Conservation (phyloP, 2,329 filamentous ascomycete species). For the Sarocladiaceae sp. region DNA sequence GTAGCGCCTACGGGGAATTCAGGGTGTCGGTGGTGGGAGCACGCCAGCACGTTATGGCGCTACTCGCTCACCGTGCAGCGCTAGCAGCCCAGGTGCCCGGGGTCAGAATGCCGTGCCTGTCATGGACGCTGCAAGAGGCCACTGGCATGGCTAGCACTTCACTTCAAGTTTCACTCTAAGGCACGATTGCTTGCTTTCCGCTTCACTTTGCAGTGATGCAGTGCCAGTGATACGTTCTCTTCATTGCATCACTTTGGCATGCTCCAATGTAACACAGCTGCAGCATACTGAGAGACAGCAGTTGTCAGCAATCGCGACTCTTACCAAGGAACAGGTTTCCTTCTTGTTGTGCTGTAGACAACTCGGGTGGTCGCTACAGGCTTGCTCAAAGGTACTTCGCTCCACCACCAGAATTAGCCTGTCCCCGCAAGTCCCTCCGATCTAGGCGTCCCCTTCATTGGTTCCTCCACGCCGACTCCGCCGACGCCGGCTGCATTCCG, state of each 20-base stretch:
- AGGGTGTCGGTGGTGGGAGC: constrained; percentile 5
- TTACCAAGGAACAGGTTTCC: background rate
- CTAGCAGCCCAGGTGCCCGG: background rate
- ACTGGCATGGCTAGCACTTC: too few species aligned
- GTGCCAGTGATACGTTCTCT: too few species aligned
- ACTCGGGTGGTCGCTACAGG: background rate
- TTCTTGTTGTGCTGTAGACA: background rate
- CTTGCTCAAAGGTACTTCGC: constrained; percentile 1
- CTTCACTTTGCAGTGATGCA: too few species aligned
- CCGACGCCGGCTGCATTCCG: background rate
- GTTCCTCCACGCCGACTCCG: constrained; percentile 3
- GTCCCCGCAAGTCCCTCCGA: constrained; percentile 8
- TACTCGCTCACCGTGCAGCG: background rate
- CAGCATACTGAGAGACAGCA: too few species aligned
- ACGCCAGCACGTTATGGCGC: background rate
- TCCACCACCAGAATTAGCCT: background rate
- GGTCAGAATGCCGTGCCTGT: too few species aligned
- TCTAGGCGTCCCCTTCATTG: constrained; percentile 1
- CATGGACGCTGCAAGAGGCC: background rate
- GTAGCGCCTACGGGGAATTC: too few species aligned
- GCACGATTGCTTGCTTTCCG: too few species aligned
- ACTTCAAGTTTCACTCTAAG: too few species aligned
- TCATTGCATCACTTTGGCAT: too few species aligned
- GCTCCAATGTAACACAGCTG: too few species aligned
- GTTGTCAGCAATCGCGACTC: too few species aligned